Evolutionary conservation across 306 rosid species (phyloP), one percentile per base, ranked within the genome.

Genomic region (Quercus rubra): DNA sequence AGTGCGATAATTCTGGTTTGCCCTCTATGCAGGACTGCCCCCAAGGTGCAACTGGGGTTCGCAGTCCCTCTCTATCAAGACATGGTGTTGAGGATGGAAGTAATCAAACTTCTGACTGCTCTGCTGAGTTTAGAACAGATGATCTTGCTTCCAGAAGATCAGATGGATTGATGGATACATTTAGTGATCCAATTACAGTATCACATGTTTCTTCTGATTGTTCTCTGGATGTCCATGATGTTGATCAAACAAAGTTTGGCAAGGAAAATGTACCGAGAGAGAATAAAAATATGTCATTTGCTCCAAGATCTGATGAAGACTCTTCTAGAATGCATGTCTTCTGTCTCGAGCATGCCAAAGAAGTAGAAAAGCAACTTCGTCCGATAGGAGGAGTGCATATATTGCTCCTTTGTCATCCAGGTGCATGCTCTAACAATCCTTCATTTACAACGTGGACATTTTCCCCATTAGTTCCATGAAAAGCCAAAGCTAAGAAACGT

Each of bases 271-370:
- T 74, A 75, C 72, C 87, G 54, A 73, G 74, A 61, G 88, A 77
- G 81, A 86, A 70, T 68, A 81, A 83, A 79, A 83, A 79, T 28
- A 70, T 80, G 85, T 71, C 86, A 8, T 77, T 89, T 80, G 78
- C 66, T 80, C 90, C 91, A 66, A 78, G 83, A 56, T 84, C 88
- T 46, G 93, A 96, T 17, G 91, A 90, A 58, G 98, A 96, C 81
- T 90, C 97, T 21, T 90, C 96, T 66, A 91, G 98, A 85, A 80
- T 91, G 94, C 99, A 96, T 87, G 94, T 96, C 55, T 96, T 96
- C 81, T 96, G 99, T 84, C 93, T 93, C 41, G 99, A 93, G 88
- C 99, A 96, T 86, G 99, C 99, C 33, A 82, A 80, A 76, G 98
- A 91, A 80, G 98, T 90, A 43, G 98, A 93, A 86, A 85, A 93